A percentile compares a stretch with the other conserved stretches of the same genome.
Evolutionary conservation across 768 basidiomycete genomes (phyloP).

Genomic region (Podaxis mareebaensis): DNA sequence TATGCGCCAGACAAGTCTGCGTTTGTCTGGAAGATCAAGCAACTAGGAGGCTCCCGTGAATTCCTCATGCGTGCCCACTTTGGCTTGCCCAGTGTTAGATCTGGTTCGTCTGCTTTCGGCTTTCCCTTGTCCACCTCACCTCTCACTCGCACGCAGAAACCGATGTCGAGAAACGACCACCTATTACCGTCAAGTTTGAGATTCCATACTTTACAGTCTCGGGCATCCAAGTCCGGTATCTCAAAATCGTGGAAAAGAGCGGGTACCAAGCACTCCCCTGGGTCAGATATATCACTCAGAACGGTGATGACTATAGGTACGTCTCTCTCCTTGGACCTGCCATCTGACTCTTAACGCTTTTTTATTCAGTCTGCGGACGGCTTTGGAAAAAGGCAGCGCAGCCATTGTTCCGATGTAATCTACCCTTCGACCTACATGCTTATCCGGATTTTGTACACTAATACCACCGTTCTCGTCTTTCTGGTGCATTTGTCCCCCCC

Average conservation of each 20-base stretch:
- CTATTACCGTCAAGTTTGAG: slow-evolving; percentile 97
- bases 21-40: slow-evolving; percentile 99
- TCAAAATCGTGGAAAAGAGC: slow-evolving; percentile 98
- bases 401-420: slow-evolving; percentile 18
- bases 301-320: slow-evolving; percentile 92
- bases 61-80: slow-evolving; percentile 99
- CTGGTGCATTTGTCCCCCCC: too few relatives aligned
- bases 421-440: background rate
- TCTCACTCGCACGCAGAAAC: slow-evolving; percentile 41
- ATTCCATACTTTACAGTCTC: slow-evolving; percentile 99
- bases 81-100: slow-evolving; percentile 91
- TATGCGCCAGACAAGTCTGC: slow-evolving; percentile 98
- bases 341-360: background rate
- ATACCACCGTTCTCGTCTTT: background rate
- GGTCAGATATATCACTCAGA: slow-evolving; percentile 94
- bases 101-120: slow-evolving; percentile 54
- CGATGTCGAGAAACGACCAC: slow-evolving; percentile 87
- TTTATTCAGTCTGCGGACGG: slow-evolving; percentile 61
- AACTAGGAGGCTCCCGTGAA: slow-evolving; percentile 81
- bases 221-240: slow-evolving; percentile 95
- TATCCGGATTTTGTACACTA: background rate
- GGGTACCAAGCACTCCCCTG: slow-evolving; percentile 96
- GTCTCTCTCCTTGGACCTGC: slow-evolving; percentile 8
- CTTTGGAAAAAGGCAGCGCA: slow-evolving; percentile 56
- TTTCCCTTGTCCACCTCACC: background rate